These are phyloP conservation scores for Kwoniella sp. DNA, from an alignment of 768 basidiomycete genomes.

Conservation along the genomic window DNA sequence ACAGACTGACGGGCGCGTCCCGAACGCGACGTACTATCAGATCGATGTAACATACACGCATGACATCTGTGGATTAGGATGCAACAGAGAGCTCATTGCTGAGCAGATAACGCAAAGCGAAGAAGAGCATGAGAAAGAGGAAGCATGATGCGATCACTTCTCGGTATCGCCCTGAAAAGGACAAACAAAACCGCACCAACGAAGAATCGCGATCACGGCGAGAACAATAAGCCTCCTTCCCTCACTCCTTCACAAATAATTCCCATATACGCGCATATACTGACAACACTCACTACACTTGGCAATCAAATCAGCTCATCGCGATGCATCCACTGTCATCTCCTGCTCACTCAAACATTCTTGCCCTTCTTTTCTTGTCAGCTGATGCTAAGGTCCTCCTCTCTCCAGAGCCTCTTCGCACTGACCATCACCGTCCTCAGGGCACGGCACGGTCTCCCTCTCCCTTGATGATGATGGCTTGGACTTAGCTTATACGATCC, in stretches of 20 bases:
- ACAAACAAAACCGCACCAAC: not conserved
- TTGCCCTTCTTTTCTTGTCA: too few species aligned
- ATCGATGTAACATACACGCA: too few species aligned
- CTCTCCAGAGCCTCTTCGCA: not conserved
- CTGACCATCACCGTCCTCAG: not conserved
- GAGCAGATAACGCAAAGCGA: too few species aligned
- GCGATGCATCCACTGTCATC: not conserved
- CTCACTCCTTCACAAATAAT: not conserved
- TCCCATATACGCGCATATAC: too few species aligned
- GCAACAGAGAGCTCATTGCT: too few species aligned
- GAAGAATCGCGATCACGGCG: not conserved
- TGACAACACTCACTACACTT: not conserved
- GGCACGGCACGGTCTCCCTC: not conserved
- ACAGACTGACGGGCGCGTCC: too few species aligned
- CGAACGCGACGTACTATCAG: too few species aligned
- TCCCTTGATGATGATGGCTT: not conserved
- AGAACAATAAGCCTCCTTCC: conserved; percentile 2
- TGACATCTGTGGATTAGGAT: too few species aligned
- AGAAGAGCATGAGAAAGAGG: not conserved
- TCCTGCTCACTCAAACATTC: too few species aligned
- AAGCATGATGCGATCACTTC: too few species aligned
- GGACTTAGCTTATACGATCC: not conserved
- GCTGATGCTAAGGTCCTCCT: too few species aligned
- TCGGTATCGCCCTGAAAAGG: not conserved
- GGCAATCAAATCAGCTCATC: not conserved